Evolutionary conservation across 306 rosid species (phyloP).

Genomic region (Senna tora): DNA sequence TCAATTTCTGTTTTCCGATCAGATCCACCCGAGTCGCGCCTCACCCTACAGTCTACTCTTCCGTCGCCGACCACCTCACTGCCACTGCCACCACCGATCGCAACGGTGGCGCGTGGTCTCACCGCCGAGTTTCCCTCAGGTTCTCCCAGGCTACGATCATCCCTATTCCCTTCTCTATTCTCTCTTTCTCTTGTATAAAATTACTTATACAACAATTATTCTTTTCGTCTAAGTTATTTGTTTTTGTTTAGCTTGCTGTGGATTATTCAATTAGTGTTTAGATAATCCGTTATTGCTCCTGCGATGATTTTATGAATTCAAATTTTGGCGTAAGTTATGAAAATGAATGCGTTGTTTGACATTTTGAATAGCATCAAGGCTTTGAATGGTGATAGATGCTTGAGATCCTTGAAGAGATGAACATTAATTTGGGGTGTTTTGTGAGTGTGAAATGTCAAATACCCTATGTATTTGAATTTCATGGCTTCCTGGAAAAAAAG

Average conservation of each 20-base stretch:
- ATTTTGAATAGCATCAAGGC: not conserved
- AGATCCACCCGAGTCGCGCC: not conserved
- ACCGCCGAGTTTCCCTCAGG: constrained; percentile 9
- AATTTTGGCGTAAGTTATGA: not conserved
- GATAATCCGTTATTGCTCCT: not conserved
- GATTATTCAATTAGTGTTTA: not conserved
- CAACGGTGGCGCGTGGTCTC: constrained; percentile 26
- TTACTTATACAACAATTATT: not conserved
- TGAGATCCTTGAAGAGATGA: not conserved
- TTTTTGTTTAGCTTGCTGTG: not conserved
- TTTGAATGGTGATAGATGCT: not conserved
- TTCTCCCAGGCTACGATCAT: constrained; percentile 15
- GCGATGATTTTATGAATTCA: not conserved
- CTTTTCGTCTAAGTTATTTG: not conserved
- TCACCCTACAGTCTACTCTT: not conserved
- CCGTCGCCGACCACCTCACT: not conserved
- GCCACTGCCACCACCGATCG: constrained; percentile 15
- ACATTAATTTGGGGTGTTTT: not conserved
- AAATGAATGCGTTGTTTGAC: not conserved
- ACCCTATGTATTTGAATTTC: constrained; percentile 7
- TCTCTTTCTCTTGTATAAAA: not conserved
- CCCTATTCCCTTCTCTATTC: not conserved
- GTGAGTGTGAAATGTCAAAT: not conserved
- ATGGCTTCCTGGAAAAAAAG: not conserved
- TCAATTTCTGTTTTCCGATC: not conserved